Conservation (phyloP, 495 filamentous ascomycete species). For the Tuber brumale region DNA sequence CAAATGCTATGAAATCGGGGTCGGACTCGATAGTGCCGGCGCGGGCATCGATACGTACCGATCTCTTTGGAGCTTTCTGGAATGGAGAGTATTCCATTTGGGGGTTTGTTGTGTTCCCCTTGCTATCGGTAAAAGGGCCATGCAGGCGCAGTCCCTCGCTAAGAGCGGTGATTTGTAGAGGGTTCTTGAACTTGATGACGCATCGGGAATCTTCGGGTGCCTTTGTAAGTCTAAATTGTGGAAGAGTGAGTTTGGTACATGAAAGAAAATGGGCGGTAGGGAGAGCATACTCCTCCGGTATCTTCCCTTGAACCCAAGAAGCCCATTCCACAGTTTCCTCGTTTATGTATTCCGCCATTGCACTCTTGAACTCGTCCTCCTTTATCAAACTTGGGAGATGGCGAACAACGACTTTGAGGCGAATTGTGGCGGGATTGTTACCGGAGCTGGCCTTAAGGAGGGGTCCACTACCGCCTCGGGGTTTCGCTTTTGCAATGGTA, state of each 20-base stretch:
- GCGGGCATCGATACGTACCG: constrained; percentile 66
- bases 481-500: constrained; percentile 30
- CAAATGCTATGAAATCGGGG: constrained; percentile 85
- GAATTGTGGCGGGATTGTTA: constrained; percentile 53
- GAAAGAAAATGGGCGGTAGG: neutral
- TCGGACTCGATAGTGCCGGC: constrained; percentile 96
- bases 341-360: constrained; percentile 69
- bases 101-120: constrained; percentile 67
- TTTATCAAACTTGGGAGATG: constrained; percentile 81
- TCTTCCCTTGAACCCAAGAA: constrained; percentile 69
- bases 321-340: constrained; percentile 79
- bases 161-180: constrained; percentile 21
- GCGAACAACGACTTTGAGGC: constrained; percentile 79
- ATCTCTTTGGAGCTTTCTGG: constrained; percentile 67
- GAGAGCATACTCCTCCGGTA: constrained; percentile 73
- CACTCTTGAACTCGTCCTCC: constrained; percentile 64
- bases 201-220: constrained; percentile 21
- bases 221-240: constrained; percentile 25
- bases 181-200: constrained; percentile 24
- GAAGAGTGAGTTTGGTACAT: constrained; percentile 9
- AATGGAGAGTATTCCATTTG: constrained; percentile 75
- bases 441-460: constrained; percentile 52
- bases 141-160: constrained; percentile 48
- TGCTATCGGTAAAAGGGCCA: constrained; percentile 64
- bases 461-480: constrained; percentile 40